phyloP scores from a whole-genome alignment of 192 early-diverging fungal species.

The Mortierella alpina region DNA sequence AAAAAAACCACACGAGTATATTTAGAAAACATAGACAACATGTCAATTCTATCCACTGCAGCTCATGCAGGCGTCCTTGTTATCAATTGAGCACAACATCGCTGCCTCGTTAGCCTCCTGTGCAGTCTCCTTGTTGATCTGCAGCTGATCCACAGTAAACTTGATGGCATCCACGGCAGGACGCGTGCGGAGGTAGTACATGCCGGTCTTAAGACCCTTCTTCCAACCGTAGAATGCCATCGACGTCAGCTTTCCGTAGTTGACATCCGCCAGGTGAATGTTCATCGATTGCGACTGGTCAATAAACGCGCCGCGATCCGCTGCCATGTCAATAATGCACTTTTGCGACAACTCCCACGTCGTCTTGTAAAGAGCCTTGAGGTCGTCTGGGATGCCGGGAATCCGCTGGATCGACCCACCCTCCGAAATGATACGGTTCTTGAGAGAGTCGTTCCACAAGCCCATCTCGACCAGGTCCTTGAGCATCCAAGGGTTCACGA shows the following conservation, averaged over 20 bases:
- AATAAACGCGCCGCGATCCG: conserved; percentile 96
- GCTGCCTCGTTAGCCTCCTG: conserved; percentile 66
- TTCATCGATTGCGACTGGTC: conserved; percentile 97
- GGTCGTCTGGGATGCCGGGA: conserved; percentile 76
- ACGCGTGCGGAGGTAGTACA: conserved; percentile 97
- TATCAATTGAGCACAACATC: conserved; percentile 90
- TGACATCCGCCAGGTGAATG: conserved; percentile 92
- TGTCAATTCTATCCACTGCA: no score
- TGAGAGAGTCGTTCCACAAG: conserved; percentile 94
- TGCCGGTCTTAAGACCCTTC: conserved; percentile 97
- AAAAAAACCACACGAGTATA: no score
- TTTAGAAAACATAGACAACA: no score
- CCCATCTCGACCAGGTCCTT: conserved; percentile 93
- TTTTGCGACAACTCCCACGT: conserved; percentile 96
- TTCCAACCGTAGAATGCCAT: conserved; percentile 99
- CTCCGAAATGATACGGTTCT: conserved; percentile 93
- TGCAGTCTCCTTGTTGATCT: conserved; percentile 57
- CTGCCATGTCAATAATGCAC: conserved; percentile 92
- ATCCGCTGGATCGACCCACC: conserved; percentile 89
- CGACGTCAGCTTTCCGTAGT: conserved; percentile 91
- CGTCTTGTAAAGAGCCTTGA: conserved; percentile 95
- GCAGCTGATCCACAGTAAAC: conserved; percentile 92
- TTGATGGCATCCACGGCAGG: conserved; percentile 97
- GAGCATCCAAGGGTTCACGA: conserved; percentile 96
- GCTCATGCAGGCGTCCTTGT: conserved; percentile 89